A percentile compares a stretch with the other conserved stretches of the same genome.
Conservation (phyloP, 2,329 filamentous ascomycete genomes). For the Setomelanomma holmii region DNA sequence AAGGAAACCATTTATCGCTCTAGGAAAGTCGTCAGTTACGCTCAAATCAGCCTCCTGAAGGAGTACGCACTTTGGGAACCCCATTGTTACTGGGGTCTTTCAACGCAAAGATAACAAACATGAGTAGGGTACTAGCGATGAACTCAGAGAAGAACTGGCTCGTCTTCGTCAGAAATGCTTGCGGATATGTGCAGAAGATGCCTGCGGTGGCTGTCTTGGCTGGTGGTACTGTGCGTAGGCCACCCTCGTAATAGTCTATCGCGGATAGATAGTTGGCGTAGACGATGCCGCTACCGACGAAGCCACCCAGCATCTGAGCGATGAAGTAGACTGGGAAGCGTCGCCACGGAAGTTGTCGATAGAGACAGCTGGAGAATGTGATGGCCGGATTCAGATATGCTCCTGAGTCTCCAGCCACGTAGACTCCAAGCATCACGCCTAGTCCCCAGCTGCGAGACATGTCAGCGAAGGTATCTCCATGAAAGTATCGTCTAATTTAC, state of each 20-base stretch:
- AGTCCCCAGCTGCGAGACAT: slow-evolving; percentile 40
- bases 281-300: slow-evolving; percentile 60
- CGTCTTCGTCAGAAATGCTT: slow-evolving; percentile 68
- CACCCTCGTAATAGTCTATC: slow-evolving; percentile 70
- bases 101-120: slow-evolving; percentile 75
- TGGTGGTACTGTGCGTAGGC: slow-evolving; percentile 68
- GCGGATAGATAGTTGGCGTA: slow-evolving; percentile 60
- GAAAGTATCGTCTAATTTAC: slow-evolving; percentile 15
- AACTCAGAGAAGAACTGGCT: slow-evolving; percentile 77
- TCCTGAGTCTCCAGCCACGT: slow-evolving; percentile 69
- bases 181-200: slow-evolving; percentile 77
- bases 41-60: not conserved
- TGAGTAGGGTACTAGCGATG: slow-evolving; percentile 69
- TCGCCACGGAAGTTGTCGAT: slow-evolving; percentile 71
- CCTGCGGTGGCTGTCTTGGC: slow-evolving; percentile 67
- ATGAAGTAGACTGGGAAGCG: slow-evolving; percentile 73
- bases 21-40: not conserved
- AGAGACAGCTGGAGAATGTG: slow-evolving; percentile 73
- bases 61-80: slow-evolving; percentile 33
- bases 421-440: slow-evolving; percentile 60
- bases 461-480: slow-evolving; percentile 9
- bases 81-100: slow-evolving; percentile 61
- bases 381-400: slow-evolving; percentile 72
- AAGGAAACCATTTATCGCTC: slow-evolving; percentile 52
- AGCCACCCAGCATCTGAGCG: slow-evolving; percentile 72